Evolutionary conservation across 2,329 filamentous ascomycete genomes (phyloP).

Genomic region (Cryphonectria japonica): DNA sequence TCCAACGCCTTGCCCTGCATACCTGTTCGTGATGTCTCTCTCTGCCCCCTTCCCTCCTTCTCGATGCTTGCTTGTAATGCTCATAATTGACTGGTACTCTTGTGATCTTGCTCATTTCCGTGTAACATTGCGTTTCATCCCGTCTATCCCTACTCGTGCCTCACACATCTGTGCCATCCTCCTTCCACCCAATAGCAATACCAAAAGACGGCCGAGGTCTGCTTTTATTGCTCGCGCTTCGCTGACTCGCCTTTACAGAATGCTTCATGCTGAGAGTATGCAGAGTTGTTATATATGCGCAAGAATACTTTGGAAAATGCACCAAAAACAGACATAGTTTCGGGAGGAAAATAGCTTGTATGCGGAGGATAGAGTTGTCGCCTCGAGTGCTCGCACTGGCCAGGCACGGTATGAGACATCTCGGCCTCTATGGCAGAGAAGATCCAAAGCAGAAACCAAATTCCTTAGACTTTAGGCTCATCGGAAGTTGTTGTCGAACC

Average conservation of each 20-base stretch:
- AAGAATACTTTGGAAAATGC: neutral
- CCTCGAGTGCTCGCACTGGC: neutral
- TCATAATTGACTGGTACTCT: constrained; percentile 14
- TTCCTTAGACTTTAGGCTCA: constrained; percentile 37
- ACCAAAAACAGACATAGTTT: neutral
- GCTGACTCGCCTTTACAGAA: neutral
- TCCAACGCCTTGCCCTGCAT: constrained; percentile 27
- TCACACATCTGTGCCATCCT: constrained; percentile 6
- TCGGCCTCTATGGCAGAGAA: neutral
- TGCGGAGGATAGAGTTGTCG: neutral
- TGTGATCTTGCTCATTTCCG: constrained; percentile 9
- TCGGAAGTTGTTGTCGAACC: constrained; percentile 77
- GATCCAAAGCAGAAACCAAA: neutral
- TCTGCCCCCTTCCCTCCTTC: neutral
- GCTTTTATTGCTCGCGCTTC: neutral
- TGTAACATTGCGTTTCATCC: neutral
- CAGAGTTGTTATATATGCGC: neutral
- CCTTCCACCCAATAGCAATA: neutral
- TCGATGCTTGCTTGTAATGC: constrained; percentile 16
- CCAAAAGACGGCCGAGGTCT: neutral
- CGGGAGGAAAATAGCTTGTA: neutral
- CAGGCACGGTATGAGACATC: neutral
- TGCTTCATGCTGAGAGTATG: neutral
- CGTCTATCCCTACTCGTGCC: neutral
- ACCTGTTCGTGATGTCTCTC: constrained; percentile 15